Base-by-base conservation (phyloP, 495 filamentous ascomycete species). In the Hypoxylon rickii region DNA sequence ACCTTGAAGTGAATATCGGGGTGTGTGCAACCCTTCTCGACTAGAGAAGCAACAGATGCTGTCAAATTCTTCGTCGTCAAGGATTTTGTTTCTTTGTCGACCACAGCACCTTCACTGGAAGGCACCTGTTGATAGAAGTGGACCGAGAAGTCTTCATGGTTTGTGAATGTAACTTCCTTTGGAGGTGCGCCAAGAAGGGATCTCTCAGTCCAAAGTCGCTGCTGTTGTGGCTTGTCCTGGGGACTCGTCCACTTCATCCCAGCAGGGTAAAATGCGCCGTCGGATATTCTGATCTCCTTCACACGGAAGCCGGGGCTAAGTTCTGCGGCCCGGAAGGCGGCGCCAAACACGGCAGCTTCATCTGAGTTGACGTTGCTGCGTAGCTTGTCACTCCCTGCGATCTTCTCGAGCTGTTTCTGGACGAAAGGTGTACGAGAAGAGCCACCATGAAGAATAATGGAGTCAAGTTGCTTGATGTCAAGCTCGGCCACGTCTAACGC, bases 291-390 rank as follows among this genome's bases (percentile, higher is more conserved):
- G 55, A 99, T 97, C 63, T 97, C 95, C 78, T 96, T 99, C 63
- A 99, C 95, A 44, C 89, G 85, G 81, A 99, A 99, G 66, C 86
- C 91, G 29, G 92, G 90, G 72, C 89, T 95, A 42, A 97, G 79
- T 55, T 86, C 86, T 40, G 95, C 95, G 21, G 88, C 95, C 67
- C 90, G 90, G 79, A 97, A 97, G 15, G 90, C 91, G 43, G 95
- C 95, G 59, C 95, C 95, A 71, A 99, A 96, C 12, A 96, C 94
- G 41, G 95, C 94, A 12, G 95, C 85, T 74, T 99, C 95, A 69
- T 99, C 95, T 20, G 92, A 87, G 72, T 99, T 99, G 61, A 99
- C 95, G 64, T 92, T 97, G 61, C 87, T 86, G 48, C 89, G 85
- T 52, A 99, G 78, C 76, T 96, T 97, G 43, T 86, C 83, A 12